Conservation (phyloP, 768 basidiomycete species). For the Russula abietina region DNA sequence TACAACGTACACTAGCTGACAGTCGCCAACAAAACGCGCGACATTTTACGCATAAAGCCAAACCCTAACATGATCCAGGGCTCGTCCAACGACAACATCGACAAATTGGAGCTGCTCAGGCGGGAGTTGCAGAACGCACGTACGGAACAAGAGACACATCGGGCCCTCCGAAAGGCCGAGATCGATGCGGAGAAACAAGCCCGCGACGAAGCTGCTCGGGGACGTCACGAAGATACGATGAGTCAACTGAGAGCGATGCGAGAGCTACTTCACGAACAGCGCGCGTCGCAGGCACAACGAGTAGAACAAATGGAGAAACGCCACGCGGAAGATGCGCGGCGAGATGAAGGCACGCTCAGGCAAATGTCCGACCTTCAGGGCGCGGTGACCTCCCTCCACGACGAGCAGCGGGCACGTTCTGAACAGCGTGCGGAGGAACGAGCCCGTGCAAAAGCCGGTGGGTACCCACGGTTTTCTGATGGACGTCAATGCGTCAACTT, state of each 20-base stretch:
- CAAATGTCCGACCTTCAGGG: constrained; percentile 12
- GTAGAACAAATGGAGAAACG: constrained; percentile 11
- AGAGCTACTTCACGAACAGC: neutral
- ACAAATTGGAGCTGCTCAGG: constrained; percentile 8
- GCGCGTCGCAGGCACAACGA: constrained; percentile 4
- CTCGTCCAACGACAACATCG: constrained; percentile 10
- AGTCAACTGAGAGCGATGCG: constrained; percentile 18
- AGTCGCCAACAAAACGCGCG: neutral
- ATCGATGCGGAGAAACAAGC: constrained; percentile 1
- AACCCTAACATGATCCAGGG: constrained; percentile 7
- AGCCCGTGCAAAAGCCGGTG: constrained; percentile 13
- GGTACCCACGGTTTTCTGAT: neutral
- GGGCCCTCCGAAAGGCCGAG: neutral
- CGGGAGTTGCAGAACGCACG: constrained; percentile 17
- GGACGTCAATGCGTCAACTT: neutral
- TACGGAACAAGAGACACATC: constrained; percentile 12
- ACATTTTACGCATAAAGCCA: constrained; percentile 4
- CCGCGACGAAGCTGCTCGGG: constrained; percentile 2
- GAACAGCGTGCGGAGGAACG: constrained; percentile 11
- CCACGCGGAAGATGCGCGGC: constrained; percentile 6
- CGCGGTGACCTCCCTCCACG: constrained; percentile 12
- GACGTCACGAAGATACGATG: constrained; percentile 17
- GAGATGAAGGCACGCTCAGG: constrained; percentile 5
- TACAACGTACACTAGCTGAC: neutral
- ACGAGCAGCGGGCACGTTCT: constrained; percentile 2